Base-by-base conservation (phyloP, 768 basidiomycete species). In the Crepidotus variabilis region DNA sequence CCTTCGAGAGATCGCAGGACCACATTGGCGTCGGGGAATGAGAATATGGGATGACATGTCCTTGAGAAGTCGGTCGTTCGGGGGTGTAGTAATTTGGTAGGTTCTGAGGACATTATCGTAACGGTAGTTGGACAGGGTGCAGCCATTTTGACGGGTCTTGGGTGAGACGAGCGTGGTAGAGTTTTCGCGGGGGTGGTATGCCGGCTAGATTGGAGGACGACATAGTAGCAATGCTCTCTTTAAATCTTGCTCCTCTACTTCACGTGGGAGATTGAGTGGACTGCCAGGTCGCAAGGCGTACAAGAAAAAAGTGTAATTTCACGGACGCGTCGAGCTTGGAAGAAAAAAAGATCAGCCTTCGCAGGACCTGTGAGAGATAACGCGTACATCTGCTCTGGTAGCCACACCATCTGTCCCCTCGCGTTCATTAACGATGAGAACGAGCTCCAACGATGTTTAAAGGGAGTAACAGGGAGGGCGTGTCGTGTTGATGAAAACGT, bases 1-100 rank as follows among this genome's bases (percentile, higher is more conserved):
- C 78, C 73, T 50, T 82, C 77, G 47, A 78, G 58, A 2, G 76
- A 77, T 16, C 72, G 69, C 16, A 78, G 68, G 22, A 72, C 63
- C 10, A 74, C 63, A 54, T 76, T 72, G 14, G 72, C 71, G 43
- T 74, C 69, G 21, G 67, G 61, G 20, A 65, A 63, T 33, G 69
- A 67, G 64, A 72, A 75, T 24, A 60, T 58, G 6, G 67, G 71
- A 51, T 71, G 75, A 61, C 69, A 72, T 43, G 52, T 5, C 39
- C 11, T 62, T 22, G 63, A 53, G 20, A 60, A 6, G 20, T 55
- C 53, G 55, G 56, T 60, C 23, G 60, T 59, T 36, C 58, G 61
- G 34, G 61, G 57, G 48, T 57, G 61, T 11, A 57, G 28, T 20
- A 53, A 35, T 23, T 47, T 59, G 16, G 52, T 33, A 18, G 36